A percentile compares a stretch with the other conserved stretches of the same genome.
These are phyloP conservation scores for Solanum rostratum DNA, from an alignment of 257 asterid species.

Conservation along the genomic window DNA sequence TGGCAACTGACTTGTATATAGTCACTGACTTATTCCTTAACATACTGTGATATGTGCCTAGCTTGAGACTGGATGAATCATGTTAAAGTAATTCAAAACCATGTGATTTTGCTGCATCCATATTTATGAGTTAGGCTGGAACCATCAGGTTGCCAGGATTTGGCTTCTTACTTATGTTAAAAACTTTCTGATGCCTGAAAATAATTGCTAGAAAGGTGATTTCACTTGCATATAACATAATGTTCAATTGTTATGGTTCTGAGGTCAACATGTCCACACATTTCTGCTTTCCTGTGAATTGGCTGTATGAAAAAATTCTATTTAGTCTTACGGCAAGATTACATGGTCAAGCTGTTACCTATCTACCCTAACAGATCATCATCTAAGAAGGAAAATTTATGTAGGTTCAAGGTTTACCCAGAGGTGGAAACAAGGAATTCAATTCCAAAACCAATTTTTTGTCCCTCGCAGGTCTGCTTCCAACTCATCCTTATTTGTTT, in stretches of 20 bases:
- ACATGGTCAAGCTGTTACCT: not conserved
- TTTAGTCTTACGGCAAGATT: not conserved
- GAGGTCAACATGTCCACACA: not conserved
- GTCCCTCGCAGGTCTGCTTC: constrained; percentile 78
- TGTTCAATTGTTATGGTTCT: not conserved
- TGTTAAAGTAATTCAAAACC: not conserved
- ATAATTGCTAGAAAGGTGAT: not conserved
- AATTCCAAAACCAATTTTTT: constrained; percentile 56
- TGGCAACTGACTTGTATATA: not conserved
- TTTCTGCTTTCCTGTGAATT: not conserved
- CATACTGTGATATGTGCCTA: not conserved
- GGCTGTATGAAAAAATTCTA: not conserved
- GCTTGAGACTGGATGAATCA: not conserved
- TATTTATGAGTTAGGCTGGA: not conserved
- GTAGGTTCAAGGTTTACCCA: constrained; percentile 83
- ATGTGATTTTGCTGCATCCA: not conserved
- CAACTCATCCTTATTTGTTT: not conserved
- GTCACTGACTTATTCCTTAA: not conserved
- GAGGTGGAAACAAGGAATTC: constrained; percentile 91
- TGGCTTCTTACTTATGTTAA: not conserved
- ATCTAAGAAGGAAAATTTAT: constrained; percentile 7
- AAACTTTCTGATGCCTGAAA: not conserved
- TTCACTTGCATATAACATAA: not conserved
- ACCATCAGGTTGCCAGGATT: not conserved
- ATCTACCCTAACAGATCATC: not conserved